These are phyloP conservation scores for Rhinocladiella similis DNA, from an alignment of 2,329 filamentous ascomycete species.

Conservation along the genomic window DNA sequence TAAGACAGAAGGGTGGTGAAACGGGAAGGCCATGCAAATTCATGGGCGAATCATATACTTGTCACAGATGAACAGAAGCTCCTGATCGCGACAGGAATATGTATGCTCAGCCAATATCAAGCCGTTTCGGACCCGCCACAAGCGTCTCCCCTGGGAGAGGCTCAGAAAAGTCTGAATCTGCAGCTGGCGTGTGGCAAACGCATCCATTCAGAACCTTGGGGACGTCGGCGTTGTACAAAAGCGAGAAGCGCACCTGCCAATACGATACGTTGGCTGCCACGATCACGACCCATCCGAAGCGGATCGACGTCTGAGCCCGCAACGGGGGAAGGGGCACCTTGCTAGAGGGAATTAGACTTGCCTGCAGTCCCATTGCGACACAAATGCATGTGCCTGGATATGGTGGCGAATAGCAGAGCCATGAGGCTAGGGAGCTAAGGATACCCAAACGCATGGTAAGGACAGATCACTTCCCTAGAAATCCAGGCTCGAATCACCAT, in stretches of 20 bases:
- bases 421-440: slow-evolving; percentile 1
- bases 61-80: not conserved
- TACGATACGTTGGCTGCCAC: slow-evolving; percentile 4
- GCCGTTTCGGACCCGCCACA: not conserved
- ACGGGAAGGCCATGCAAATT: slow-evolving; percentile 3
- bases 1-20: slow-evolving; percentile 2
- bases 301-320: slow-evolving; percentile 4
- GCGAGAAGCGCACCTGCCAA: not conserved
- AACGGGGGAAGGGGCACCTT: slow-evolving; percentile 8
- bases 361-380: slow-evolving; percentile 17
- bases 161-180: slow-evolving; percentile 9
- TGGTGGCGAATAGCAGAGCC: slow-evolving; percentile 12
- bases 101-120: slow-evolving; percentile 1
- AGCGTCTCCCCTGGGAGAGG: slow-evolving; percentile 3
- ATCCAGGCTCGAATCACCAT: too few species aligned
- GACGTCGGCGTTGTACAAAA: slow-evolving; percentile 6
- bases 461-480: slow-evolving; percentile 6
- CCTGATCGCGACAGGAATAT: not conserved
- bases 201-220: not conserved
- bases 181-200: slow-evolving; percentile 19
- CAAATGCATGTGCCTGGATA: slow-evolving; percentile 5
- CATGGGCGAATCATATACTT: slow-evolving; percentile 10
- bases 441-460: not conserved
- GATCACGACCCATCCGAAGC: not conserved
- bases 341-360: slow-evolving; percentile 7